These are phyloP conservation scores for Kuraishia piskuri DNA, from an alignment of 805 yeast species.

Conservation along the genomic window DNA sequence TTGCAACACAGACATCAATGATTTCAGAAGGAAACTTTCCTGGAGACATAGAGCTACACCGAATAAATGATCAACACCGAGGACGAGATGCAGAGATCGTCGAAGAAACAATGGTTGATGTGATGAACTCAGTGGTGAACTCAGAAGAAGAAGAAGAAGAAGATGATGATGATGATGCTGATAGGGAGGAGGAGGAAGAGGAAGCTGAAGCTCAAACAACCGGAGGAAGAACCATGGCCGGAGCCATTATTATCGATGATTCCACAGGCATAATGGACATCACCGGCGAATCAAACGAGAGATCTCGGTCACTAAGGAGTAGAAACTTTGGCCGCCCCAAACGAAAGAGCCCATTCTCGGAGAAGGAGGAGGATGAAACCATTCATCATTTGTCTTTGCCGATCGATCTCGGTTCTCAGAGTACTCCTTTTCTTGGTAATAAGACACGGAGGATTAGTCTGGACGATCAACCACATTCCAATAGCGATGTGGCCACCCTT, in stretches of 20 bases:
- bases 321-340: neutral
- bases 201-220: neutral
- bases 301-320: too few relatives aligned
- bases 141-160: neutral
- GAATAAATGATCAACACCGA: neutral
- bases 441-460: neutral
- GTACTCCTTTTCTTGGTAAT: neutral
- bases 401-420: neutral
- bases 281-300: neutral
- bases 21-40: neutral
- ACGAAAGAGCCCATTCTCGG: neutral
- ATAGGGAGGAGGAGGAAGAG: neutral
- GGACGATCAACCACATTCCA: neutral
- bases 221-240: neutral
- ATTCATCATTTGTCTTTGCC: neutral
- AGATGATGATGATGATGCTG: neutral
- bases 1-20: neutral
- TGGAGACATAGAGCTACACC: neutral
- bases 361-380: neutral
- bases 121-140: neutral
- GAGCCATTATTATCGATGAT: neutral
- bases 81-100: neutral
- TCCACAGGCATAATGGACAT: neutral
- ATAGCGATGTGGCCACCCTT: neutral
- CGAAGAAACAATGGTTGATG: neutral